A percentile compares a stretch with the other conserved stretches of the same genome.
Conservation (phyloP, 176 grass and related monocot genomes). For the Poa pratensis region DNA sequence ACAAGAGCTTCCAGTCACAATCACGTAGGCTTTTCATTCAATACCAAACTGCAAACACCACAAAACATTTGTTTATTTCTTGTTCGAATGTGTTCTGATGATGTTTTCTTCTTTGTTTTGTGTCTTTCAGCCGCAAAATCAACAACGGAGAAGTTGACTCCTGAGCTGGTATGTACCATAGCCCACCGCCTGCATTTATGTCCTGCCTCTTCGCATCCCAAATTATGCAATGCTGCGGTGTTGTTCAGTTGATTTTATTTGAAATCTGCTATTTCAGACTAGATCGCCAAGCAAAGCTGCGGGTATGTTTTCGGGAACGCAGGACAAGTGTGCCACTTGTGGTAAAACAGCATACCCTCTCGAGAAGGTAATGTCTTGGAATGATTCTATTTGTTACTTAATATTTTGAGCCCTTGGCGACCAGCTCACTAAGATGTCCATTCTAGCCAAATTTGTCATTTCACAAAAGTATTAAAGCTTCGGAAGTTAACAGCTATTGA, state of each 20-base stretch:
- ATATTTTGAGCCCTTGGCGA: not conserved
- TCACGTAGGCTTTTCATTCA: slow-evolving; percentile 40
- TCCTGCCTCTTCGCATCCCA: not conserved
- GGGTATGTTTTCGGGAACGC: slow-evolving; percentile 94
- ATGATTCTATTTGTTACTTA: not conserved
- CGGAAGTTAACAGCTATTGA: not conserved
- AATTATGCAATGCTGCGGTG: not conserved
- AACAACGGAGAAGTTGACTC: slow-evolving; percentile 54
- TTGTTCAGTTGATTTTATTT: not conserved
- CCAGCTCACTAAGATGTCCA: not conserved
- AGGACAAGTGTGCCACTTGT: slow-evolving; percentile 97
- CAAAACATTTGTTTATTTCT: not conserved
- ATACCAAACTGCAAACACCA: not conserved
- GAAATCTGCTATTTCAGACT: slow-evolving; percentile 60
- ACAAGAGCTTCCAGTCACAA: slow-evolving; percentile 82
- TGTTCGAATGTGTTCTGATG: not conserved
- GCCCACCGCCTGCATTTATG: not conserved
- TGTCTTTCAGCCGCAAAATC: slow-evolving; percentile 70
- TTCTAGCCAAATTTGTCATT: not conserved
- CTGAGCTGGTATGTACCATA: slow-evolving; percentile 59
- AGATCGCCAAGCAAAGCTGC: slow-evolving; percentile 91
- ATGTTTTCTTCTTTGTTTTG: not conserved
- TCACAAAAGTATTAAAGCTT: not conserved
- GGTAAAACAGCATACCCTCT: slow-evolving; percentile 96
- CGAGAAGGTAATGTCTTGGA: slow-evolving; percentile 67